Evolutionary conservation across 768 basidiomycete species (phyloP).

Genomic region (Leccinum disarticulatum): DNA sequence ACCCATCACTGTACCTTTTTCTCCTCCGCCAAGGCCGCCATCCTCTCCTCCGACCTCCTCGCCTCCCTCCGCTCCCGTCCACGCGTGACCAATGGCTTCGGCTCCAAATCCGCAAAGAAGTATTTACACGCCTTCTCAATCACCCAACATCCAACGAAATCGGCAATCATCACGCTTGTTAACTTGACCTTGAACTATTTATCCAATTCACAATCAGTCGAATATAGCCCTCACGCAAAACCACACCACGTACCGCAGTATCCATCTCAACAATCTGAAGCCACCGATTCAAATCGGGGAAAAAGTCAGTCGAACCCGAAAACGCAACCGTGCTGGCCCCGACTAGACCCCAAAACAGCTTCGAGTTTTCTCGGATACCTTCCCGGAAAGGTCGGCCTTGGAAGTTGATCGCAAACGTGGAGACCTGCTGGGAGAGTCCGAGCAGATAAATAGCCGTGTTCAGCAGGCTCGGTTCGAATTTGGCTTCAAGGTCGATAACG

Average conservation of each 20-base stretch:
- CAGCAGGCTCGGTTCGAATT: conserved; percentile 91
- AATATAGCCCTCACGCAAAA: not conserved
- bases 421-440: conserved; percentile 95
- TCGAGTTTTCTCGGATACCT: conserved; percentile 92
- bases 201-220: not conserved
- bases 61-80: conserved; percentile 79
- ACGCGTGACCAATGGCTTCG: conserved; percentile 78
- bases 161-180: conserved; percentile 78
- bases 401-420: conserved; percentile 98
- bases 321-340: conserved; percentile 91
- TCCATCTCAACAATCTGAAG: conserved; percentile 95
- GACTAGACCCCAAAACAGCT: conserved; percentile 90
- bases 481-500: conserved; percentile 88
- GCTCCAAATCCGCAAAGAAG: conserved; percentile 85
- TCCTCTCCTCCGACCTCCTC: conserved; percentile 45
- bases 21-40: conserved; percentile 24
- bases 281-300: conserved; percentile 96
- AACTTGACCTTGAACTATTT: conserved; percentile 79
- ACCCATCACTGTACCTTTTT: conserved; percentile 38
- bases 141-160: conserved; percentile 86
- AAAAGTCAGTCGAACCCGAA: conserved; percentile 88
- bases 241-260: conserved; percentile 46
- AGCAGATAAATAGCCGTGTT: conserved; percentile 98
- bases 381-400: conserved; percentile 98
- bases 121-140: conserved; percentile 82